These are phyloP conservation scores for Phanerochaete sordida DNA, from an alignment of 768 basidiomycete species.

Conservation along the genomic window DNA sequence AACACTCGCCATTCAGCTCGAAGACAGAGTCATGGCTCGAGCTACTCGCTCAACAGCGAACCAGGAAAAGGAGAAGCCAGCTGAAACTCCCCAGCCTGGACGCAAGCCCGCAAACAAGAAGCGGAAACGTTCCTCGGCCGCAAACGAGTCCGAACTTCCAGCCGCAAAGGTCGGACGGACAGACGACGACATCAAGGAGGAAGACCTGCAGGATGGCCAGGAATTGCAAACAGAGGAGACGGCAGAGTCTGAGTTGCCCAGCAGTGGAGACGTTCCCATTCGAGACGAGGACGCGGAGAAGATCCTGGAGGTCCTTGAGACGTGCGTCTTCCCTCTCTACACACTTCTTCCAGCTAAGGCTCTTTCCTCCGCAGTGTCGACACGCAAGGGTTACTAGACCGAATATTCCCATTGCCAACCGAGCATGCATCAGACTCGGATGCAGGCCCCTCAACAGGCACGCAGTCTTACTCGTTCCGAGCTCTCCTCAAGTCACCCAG, in stretches of 20 bases:
- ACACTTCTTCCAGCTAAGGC: constrained; percentile 4
- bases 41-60: constrained; percentile 66
- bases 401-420: constrained; percentile 60
- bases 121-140: constrained; percentile 57
- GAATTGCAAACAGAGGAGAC: constrained; percentile 18
- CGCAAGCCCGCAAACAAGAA: constrained; percentile 47
- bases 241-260: constrained; percentile 26
- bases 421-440: constrained; percentile 30
- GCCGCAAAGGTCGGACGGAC: constrained; percentile 48
- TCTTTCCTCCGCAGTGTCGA: constrained; percentile 48
- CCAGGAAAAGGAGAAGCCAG: constrained; percentile 35
- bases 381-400: constrained; percentile 73
- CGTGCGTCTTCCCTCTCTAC: constrained; percentile 33
- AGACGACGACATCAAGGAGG: constrained; percentile 30
- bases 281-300: constrained; percentile 41
- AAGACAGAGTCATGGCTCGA: constrained; percentile 53
- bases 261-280: constrained; percentile 47
- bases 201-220: constrained; percentile 22
- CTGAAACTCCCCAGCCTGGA: constrained; percentile 20
- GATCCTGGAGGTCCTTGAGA: constrained; percentile 58
- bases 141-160: constrained; percentile 45
- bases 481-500: constrained; percentile 51
- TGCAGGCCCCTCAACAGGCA: constrained; percentile 15
- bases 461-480: constrained; percentile 46
- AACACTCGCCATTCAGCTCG: constrained; percentile 4